Base-by-base conservation (phyloP, 176 grass and related monocot genomes). In the Neostapfia colusana region DNA sequence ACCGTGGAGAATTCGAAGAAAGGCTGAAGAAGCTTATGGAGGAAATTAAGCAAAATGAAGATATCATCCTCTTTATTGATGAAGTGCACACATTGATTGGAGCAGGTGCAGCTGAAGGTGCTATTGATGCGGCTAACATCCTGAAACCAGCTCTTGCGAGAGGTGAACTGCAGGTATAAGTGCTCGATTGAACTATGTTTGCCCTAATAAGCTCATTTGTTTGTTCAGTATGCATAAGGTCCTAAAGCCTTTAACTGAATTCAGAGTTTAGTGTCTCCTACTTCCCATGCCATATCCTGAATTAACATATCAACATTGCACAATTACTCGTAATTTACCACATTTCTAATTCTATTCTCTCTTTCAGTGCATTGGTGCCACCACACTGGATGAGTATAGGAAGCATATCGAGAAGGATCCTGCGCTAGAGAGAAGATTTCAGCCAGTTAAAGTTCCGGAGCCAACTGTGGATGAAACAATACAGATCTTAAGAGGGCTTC, bases 391-490 rank as follows among this genome's bases (percentile, higher is more conserved):
- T 81, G 95, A 99, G 70, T 99, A 99, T 65, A 92, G 95, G 77
- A 99, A 99, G 76, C 95, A 99, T 83, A 92, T 99, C 12, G 95
- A 99, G 87, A 99, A 95, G 80, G 95, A 99, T 79, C 95, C 91
- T 76, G 92, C 95, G 15, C 40, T 99, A 74, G 95, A 99, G 72
- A 88, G 95, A 87, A 88, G 91, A 44, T 99, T 99, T 82, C 95
- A 99, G 66, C 95, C 95, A 81, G 95, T 99, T 81, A 99, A 71
- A 82, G 95, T 99, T 38, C 95, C 91, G 4, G 95, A 99, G 83
- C 95, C 92, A 71, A 95, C 95, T 43, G 95, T 99, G 18, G 91
- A 99, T 87, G 92, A 99, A 85, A 95, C 95, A 67, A 99, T 99
- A 86, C 87, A 87, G 75, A 99, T 99, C 62, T 82, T 99, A 38